Percentiles rank a stretch among this genome's conserved stretches.
phyloP scores from a whole-genome alignment of 805 yeast species.

The Tetrapisispora namnaoensis region DNA sequence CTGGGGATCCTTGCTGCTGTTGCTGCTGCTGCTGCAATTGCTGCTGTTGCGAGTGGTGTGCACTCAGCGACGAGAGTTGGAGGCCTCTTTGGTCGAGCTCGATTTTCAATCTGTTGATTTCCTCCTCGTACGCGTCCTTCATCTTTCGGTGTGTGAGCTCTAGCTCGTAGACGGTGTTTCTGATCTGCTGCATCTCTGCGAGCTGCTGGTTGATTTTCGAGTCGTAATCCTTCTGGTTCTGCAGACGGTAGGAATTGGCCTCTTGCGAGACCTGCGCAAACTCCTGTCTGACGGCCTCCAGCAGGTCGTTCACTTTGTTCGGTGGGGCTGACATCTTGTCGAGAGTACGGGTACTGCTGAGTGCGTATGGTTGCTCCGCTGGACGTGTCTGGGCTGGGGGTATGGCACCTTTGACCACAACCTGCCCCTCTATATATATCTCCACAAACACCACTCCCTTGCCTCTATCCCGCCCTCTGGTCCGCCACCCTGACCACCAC shows the following conservation, averaged over 20 bases:
- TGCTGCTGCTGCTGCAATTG: constrained; percentile 28
- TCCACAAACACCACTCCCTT: too few relatives aligned
- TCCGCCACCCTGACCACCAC: too few relatives aligned
- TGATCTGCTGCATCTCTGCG: constrained; percentile 83
- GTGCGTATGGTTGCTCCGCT: background rate
- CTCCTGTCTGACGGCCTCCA: constrained; percentile 88
- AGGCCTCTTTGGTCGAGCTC: constrained; percentile 79
- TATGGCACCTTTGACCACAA: too few relatives aligned
- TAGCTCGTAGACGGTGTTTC: constrained; percentile 86
- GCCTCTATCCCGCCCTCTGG: too few relatives aligned
- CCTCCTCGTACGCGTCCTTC: constrained; percentile 93
- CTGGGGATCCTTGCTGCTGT: constrained; percentile 12
- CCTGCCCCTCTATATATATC: too few relatives aligned
- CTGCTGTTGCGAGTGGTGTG: constrained; percentile 37
- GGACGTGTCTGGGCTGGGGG: background rate
- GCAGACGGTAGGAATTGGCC: constrained; percentile 76
- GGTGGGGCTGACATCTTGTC: constrained; percentile 9
- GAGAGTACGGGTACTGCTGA: background rate
- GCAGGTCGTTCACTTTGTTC: constrained; percentile 54
- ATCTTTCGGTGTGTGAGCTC: constrained; percentile 90
- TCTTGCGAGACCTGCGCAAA: constrained; percentile 77
- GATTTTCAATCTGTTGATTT: constrained; percentile 71
- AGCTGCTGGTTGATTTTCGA: constrained; percentile 83
- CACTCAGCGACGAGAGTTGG: constrained; percentile 30
- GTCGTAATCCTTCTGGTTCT: constrained; percentile 81